A percentile compares a stretch with the other conserved stretches of the same genome.
phyloP scores from a whole-genome alignment of 192 early-diverging fungal species.

The Linnemannia zychae region DNA sequence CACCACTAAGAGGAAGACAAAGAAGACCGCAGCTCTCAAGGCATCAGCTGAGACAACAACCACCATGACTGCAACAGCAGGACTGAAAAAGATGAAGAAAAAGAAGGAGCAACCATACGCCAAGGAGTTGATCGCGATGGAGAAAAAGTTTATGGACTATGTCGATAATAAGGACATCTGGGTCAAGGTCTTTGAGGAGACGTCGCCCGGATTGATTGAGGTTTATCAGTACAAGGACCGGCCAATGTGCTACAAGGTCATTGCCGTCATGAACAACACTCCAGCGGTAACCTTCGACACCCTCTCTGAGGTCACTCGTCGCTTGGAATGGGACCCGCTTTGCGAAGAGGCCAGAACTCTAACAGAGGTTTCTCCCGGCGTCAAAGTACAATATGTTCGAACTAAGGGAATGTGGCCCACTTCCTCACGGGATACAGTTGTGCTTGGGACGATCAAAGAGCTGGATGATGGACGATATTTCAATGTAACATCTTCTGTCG shows the following conservation, averaged over 20 bases:
- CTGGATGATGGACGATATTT: constrained; percentile 35
- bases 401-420: constrained; percentile 55
- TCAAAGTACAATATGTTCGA: constrained; percentile 45
- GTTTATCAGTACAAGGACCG: constrained; percentile 46
- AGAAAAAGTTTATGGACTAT: constrained; percentile 48
- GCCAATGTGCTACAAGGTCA: constrained; percentile 55
- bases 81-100: constrained; percentile 3
- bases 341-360: constrained; percentile 45
- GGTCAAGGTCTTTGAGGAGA: constrained; percentile 55
- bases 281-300: constrained; percentile 45
- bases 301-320: constrained; percentile 30
- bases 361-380: constrained; percentile 21
- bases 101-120: constrained; percentile 34
- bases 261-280: constrained; percentile 50
- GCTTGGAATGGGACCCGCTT: constrained; percentile 51
- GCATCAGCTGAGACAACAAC: background rate
- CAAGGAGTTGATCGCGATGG: constrained; percentile 32
- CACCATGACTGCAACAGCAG: background rate
- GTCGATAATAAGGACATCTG: constrained; percentile 44
- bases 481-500: constrained; percentile 40
- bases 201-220: constrained; percentile 31
- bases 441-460: constrained; percentile 41
- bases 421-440: constrained; percentile 38
- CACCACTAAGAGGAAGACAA: constrained; percentile 1
- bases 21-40: constrained; percentile 12